Evolutionary conservation across 176 grass and related monocot genomes (phyloP), one percentile per base, ranked within the genome.

Genomic region (Aegilops speltoides): DNA sequence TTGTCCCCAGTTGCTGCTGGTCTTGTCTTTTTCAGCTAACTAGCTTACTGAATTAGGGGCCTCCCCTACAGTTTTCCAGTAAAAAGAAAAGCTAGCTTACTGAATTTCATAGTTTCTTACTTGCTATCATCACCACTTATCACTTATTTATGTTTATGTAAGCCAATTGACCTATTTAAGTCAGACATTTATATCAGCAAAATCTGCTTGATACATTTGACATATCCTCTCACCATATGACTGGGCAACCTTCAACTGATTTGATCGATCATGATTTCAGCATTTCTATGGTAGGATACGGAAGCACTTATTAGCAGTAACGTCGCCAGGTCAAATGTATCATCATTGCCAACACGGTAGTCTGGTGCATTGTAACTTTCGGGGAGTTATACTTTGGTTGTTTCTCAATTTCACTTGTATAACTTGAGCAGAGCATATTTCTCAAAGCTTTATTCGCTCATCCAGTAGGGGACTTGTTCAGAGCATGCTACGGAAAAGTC

Each of bases 351-450:
- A 78, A 90, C 86, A 46, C 77, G 66, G 79, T 95, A 95, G 75
- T 98, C 95, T 29, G 87, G 95, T 82, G 83, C 93, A 91, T 95
- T 98, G 91, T 98, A 81, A 95, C 89, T 86, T 84, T 41, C 69
- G 29, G 82, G 15, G 75, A 20, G 15, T 75, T 26, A 19, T 24
- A 61, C 37, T 50, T 32, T 38, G 14, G 29, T 81, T 45, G 3
- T 20, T 61, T 26, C 43, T 72, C 68, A 48, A 43, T 89, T 70
- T 73, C 19, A 4, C 4, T 41, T 62, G 22, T 38, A 25, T 38
- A 25, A 40, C 29, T 76, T 87, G 43, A 22, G 63, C 74, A n/a
- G 26, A 16, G 17, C 31, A 45, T 84, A 24, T 59, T 43, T 68
- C 36, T 31, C 50, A 57, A 68, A 75, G 41, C 84, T 38, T 91